phyloP scores from a whole-genome alignment of 768 basidiomycete genomes.

The Boletus eberwhitei region DNA sequence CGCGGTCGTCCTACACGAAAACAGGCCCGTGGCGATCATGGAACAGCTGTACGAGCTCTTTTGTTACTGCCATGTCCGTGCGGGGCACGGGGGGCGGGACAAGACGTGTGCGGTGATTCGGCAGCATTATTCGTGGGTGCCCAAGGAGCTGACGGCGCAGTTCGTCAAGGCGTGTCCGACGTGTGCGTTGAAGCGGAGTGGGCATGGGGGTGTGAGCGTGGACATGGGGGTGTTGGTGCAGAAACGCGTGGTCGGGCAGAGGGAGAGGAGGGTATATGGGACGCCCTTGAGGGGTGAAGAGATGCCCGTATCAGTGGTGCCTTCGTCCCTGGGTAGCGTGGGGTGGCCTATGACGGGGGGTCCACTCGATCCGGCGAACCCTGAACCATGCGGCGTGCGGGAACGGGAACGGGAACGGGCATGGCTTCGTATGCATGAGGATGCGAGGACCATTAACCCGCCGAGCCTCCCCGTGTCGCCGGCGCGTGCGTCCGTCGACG shows the following conservation, averaged over 20 bases:
- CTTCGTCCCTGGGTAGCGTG: neutral
- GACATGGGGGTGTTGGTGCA: neutral
- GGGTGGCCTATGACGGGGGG: constrained; percentile 25
- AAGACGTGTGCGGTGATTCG: constrained; percentile 68
- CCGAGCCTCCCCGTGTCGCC: constrained; percentile 1
- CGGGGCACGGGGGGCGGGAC: constrained; percentile 74
- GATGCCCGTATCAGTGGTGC: too few relatives aligned
- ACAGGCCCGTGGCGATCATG: constrained; percentile 69
- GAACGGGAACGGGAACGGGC: neutral
- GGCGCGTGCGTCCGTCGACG: neutral
- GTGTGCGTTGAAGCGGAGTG: constrained; percentile 50
- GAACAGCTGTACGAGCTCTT: constrained; percentile 79
- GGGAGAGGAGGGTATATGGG: neutral
- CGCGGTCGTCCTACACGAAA: constrained; percentile 65
- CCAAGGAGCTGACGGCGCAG: constrained; percentile 75
- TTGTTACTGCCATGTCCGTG: constrained; percentile 64
- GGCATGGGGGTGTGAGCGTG: constrained; percentile 21
- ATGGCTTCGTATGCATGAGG: neutral
- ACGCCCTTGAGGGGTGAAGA: neutral
- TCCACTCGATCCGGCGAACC: constrained; percentile 25
- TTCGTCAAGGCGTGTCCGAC: constrained; percentile 81
- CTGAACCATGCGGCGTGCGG: constrained; percentile 13
- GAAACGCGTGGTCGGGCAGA: neutral
- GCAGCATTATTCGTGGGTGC: constrained; percentile 76
- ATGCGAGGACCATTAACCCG: neutral